Base-by-base conservation (phyloP, 1,284 basidiomycete genomes). In the Cryptococcus depauperatus region DNA sequence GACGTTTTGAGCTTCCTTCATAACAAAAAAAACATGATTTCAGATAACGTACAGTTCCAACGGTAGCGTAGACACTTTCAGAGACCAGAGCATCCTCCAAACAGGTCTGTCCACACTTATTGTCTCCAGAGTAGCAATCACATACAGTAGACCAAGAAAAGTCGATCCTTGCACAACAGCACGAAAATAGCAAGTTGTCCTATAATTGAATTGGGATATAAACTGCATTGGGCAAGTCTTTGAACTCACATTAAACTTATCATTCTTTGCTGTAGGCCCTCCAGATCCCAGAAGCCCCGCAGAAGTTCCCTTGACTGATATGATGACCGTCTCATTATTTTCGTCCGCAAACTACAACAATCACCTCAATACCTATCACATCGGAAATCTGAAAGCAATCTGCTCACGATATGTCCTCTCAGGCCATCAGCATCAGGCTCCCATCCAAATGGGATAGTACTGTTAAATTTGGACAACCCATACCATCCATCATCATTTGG, bases 71-170 rank as follows among this genome's bases (percentile, higher is more conserved):
- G 41, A 97, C 74, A 54, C 81, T 84, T 38, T 96, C 88, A 32
- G 85, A 80, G 37, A 83, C 75, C 46, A 97, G 70, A 4, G 90
- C 78, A 10, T 79, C 68, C 64, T 90, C 86, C 38, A 97, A 60
- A 64, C 93, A 98, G 22, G 79, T 74, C 62, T 83, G 77, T 55
- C 88, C 80, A 69, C 93, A 98, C 58, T 83, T 83, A 76, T 81
- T 84, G 2, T 81, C 80, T 21, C 85, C 81, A 2, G 81, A 75
- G 69, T 85, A 86, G 69, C 93, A 99, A 48, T 82, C 86, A 68
- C 95, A 99, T 5, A 97, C 93, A 0, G 90, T 80, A 34, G 84
- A 81, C 93, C 93, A 99, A 5, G 86, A 83, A 81, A 89, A 95
- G 63, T 88, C 88, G 21, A 98, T 80, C 16, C 81, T 76, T 0